Conservation (phyloP, 805 yeast species). For the Metschnikowia matae region DNA sequence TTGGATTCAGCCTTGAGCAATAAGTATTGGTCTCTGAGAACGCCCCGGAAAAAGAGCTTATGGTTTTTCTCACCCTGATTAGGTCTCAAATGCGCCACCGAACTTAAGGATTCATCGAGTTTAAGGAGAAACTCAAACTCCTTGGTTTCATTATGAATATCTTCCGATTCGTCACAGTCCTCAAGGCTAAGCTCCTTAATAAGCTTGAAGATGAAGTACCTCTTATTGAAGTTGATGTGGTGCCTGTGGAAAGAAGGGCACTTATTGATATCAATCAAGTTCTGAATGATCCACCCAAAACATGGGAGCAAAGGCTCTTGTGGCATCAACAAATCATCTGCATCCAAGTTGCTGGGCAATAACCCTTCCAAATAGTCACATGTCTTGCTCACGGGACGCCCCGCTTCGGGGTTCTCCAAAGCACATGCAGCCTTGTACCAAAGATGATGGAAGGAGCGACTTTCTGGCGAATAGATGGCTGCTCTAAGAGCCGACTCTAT, state of each 20-base stretch:
- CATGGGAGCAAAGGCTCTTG: conserved; percentile 67
- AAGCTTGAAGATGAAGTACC: conserved; percentile 37
- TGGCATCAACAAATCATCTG: conserved; percentile 28
- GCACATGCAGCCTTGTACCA: conserved; percentile 61
- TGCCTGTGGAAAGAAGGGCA: conserved; percentile 73
- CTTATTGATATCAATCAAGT: conserved; percentile 56
- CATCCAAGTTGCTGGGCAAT: conserved; percentile 27
- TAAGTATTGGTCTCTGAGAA: conserved; percentile 30
- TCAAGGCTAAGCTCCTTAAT: conserved; percentile 38
- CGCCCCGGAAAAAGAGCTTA: conserved; percentile 25
- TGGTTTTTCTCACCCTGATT: conserved; percentile 23
- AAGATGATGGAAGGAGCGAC: conserved; percentile 59
- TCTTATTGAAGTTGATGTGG: conserved; percentile 79
- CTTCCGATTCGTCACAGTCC: conserved; percentile 25
- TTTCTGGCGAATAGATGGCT: conserved; percentile 76
- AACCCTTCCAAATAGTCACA: conserved; percentile 29
- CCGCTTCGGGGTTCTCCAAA: conserved; percentile 17
- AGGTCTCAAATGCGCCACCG: conserved; percentile 36
- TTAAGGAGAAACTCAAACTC: conserved; percentile 53
- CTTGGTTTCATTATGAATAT: conserved; percentile 28
- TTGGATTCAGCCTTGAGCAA: conserved; percentile 18
- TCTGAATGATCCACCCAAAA: conserved; percentile 85
- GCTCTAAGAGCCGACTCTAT: conserved; percentile 74
- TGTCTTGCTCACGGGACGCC: not conserved
- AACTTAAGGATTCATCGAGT: conserved; percentile 36